phyloP scores from a whole-genome alignment of 495 filamentous ascomycete species.

The Astrothelium subdiscretum region DNA sequence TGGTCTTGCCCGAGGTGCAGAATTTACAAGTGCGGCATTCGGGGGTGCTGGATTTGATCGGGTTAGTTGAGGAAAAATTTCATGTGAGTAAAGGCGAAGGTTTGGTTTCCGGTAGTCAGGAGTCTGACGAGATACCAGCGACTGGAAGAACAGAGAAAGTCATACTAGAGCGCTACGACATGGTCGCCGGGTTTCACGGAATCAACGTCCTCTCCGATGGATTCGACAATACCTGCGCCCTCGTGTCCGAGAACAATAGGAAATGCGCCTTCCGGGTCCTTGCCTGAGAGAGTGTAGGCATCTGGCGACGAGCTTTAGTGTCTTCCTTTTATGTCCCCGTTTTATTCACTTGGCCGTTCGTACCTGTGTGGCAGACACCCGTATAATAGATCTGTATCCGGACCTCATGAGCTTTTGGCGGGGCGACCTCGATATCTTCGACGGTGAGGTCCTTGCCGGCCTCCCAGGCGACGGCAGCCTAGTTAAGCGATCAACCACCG shows the following conservation, averaged over 20 bases:
- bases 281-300: slow-evolving; percentile 95
- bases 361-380: slow-evolving; percentile 96
- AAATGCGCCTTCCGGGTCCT: slow-evolving; percentile 97
- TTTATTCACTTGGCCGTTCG: slow-evolving; percentile 17
- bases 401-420: slow-evolving; percentile 90
- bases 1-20: slow-evolving; percentile 98
- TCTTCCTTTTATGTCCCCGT: too few relatives aligned
- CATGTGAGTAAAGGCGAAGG: too few relatives aligned
- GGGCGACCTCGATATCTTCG: slow-evolving; percentile 84
- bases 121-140: too few relatives aligned
- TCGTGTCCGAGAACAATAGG: slow-evolving; percentile 94
- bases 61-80: slow-evolving; percentile 1
- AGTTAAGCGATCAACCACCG: neutral
- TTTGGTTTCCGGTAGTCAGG: too few relatives aligned
- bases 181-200: slow-evolving; percentile 85
- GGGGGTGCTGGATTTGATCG: slow-evolving; percentile 53
- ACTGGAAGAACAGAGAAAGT: slow-evolving; percentile 8
- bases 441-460: slow-evolving; percentile 78
- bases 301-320: slow-evolving; percentile 39
- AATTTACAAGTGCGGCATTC: slow-evolving; percentile 98
- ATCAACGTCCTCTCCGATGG: slow-evolving; percentile 89
- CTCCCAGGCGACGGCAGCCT: slow-evolving; percentile 96
- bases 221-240: slow-evolving; percentile 94
- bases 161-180: slow-evolving; percentile 91
- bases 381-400: slow-evolving; percentile 95